These are phyloP conservation scores for Phaseolus coccineus DNA, from an alignment of 331 rosid genomes.

Conservation along the genomic window DNA sequence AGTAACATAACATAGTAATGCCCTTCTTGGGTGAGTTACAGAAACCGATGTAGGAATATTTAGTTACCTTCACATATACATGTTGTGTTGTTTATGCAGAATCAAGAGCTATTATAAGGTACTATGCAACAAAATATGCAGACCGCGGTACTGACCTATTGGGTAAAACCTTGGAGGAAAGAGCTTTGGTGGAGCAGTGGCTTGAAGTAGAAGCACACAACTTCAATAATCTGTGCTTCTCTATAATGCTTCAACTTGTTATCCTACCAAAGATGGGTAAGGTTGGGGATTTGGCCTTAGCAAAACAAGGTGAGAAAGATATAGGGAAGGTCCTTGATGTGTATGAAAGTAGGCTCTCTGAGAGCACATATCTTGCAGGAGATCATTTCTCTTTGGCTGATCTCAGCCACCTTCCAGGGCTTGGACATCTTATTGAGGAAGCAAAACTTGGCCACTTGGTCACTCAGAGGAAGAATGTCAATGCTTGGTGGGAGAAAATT, in stretches of 20 bases:
- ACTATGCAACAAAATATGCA: constrained; percentile 66
- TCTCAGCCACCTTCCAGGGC: constrained; percentile 73
- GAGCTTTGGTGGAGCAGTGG: constrained; percentile 80
- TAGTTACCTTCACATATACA: too few relatives aligned
- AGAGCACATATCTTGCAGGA: constrained; percentile 67
- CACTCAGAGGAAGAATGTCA: constrained; percentile 57
- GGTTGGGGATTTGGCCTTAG: constrained; percentile 55
- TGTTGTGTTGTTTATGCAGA: constrained; percentile 41
- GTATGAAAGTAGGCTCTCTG: constrained; percentile 58
- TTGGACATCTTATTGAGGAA: constrained; percentile 54
- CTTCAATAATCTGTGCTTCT: constrained; percentile 66
- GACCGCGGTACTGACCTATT: constrained; percentile 64
- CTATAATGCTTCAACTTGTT: constrained; percentile 59
- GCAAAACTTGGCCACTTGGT: constrained; percentile 64
- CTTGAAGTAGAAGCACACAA: constrained; percentile 78
- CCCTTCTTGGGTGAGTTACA: too few relatives aligned
- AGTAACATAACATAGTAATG: too few relatives aligned
- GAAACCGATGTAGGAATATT: too few relatives aligned
- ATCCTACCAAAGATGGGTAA: constrained; percentile 65
- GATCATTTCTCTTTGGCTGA: constrained; percentile 66
- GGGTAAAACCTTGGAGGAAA: constrained; percentile 67
- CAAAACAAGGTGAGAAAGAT: constrained; percentile 49
- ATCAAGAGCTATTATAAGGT: constrained; percentile 76
- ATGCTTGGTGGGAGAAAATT: constrained; percentile 74
- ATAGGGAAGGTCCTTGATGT: constrained; percentile 67